Conservation (phyloP, 805 yeast species). For the Spencermartinsiella europaea region DNA sequence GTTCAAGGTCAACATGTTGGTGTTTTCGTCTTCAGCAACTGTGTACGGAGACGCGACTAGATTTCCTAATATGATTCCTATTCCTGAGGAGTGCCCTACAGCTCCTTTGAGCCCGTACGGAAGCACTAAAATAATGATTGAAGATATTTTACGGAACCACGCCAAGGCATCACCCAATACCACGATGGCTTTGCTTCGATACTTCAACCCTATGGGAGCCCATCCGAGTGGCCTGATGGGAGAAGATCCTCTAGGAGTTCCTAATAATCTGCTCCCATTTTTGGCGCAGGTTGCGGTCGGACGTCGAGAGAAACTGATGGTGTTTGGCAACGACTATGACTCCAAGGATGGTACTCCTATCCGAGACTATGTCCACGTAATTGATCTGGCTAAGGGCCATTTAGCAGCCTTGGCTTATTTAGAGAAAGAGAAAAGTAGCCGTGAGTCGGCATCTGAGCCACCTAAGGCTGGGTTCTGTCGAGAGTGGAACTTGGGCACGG, state of each 20-base stretch:
- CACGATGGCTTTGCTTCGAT: constrained; percentile 57
- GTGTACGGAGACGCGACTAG: constrained; percentile 80
- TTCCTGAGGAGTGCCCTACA: constrained; percentile 71
- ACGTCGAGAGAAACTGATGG: constrained; percentile 56
- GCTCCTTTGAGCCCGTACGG: constrained; percentile 80
- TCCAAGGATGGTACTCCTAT: constrained; percentile 77
- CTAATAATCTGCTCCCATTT: constrained; percentile 70
- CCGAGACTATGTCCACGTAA: constrained; percentile 76
- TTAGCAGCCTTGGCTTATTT: constrained; percentile 63
- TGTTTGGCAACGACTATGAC: constrained; percentile 68
- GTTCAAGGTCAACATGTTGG: constrained; percentile 46
- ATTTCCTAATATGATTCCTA: constrained; percentile 67
- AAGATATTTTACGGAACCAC: constrained; percentile 53
- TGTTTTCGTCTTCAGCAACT: constrained; percentile 76
- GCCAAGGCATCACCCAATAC: constrained; percentile 36
- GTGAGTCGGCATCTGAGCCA: constrained; percentile 17
- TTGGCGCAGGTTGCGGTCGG: constrained; percentile 76
- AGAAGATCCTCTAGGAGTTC: constrained; percentile 74
- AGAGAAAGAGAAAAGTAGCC: constrained; percentile 23
- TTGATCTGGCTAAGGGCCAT: constrained; percentile 75
- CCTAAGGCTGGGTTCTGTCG: constrained; percentile 47
- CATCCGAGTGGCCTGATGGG: constrained; percentile 78
- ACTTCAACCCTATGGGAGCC: constrained; percentile 83
- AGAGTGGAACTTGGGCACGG: constrained; percentile 83
- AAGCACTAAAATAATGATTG: constrained; percentile 61